Conservation (phyloP, 2,329 filamentous ascomycete genomes). For the Alternaria gansuensis region DNA sequence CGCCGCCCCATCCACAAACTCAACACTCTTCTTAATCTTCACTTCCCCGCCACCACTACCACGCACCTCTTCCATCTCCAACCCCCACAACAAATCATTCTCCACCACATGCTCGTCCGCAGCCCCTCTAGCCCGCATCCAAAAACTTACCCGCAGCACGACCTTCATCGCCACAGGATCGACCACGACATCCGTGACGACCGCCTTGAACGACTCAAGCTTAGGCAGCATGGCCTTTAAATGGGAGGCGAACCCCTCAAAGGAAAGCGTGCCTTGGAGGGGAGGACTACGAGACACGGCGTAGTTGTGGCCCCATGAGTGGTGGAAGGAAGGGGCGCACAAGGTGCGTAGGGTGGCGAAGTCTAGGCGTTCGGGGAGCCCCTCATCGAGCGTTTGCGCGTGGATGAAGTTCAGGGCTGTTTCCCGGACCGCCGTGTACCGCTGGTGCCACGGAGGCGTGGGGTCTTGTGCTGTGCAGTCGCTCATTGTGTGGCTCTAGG, state of each 20-base stretch:
- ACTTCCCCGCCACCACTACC: conserved; percentile 4
- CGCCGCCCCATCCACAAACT: conserved; percentile 48
- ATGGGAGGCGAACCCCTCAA: conserved; percentile 35
- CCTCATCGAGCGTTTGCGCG: conserved; percentile 19
- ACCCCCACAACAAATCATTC: conserved; percentile 49
- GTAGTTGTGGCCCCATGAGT: conserved; percentile 45
- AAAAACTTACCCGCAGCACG: conserved; percentile 35
- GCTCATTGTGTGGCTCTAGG: neutral
- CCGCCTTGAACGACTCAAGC: conserved; percentile 35
- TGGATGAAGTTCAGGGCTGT: conserved; percentile 32
- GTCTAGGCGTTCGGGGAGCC: conserved; percentile 22
- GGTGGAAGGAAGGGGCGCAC: conserved; percentile 29
- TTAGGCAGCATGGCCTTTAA: conserved; percentile 32
- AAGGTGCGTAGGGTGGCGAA: conserved; percentile 28
- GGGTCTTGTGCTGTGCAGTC: neutral
- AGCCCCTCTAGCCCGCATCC: conserved; percentile 34
- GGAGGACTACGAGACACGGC: conserved; percentile 34
- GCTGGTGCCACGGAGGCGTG: conserved; percentile 7
- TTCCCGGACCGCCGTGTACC: conserved; percentile 25
- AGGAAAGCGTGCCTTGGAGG: conserved; percentile 28
- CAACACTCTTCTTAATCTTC: conserved; percentile 37
- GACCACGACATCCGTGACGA: conserved; percentile 35
- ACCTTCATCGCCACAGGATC: conserved; percentile 38
- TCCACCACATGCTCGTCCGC: conserved; percentile 26
- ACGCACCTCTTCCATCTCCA: conserved; percentile 36